phyloP scores from a whole-genome alignment of 441 rosid genomes.

The Croton laevigatus region DNA sequence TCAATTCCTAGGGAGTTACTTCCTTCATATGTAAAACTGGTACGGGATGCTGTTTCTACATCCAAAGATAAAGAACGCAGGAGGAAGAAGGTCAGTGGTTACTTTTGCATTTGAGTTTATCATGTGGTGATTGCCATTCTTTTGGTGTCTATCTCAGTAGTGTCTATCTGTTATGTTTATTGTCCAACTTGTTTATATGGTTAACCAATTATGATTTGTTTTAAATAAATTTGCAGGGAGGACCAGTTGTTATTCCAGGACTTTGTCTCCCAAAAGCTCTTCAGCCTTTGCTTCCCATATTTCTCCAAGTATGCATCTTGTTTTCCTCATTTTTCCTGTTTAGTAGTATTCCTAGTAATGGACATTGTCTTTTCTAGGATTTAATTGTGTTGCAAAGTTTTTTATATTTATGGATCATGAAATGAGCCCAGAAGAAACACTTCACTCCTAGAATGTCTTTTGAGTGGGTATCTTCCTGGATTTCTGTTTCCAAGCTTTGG shows the following conservation, averaged over 20 bases:
- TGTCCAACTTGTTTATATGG: constrained; percentile 19
- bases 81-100: constrained; percentile 67
- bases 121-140: background rate
- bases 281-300: constrained; percentile 92
- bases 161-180: background rate
- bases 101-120: constrained; percentile 9
- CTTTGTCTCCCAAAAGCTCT: constrained; percentile 96
- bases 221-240: constrained; percentile 66
- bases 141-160: background rate
- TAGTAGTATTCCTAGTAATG: background rate
- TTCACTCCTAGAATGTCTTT: background rate
- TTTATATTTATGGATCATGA: background rate
- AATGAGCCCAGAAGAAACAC: background rate
- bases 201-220: constrained; percentile 13
- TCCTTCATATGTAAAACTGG: constrained; percentile 84
- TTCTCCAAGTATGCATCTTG: constrained; percentile 67
- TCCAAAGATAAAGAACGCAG: constrained; percentile 96
- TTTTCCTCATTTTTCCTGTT: background rate
- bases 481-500: background rate
- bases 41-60: constrained; percentile 96
- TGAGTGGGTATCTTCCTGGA: background rate
- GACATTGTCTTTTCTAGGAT: background rate
- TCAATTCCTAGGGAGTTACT: constrained; percentile 97
- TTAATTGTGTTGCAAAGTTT: background rate
- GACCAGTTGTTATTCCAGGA: constrained; percentile 87